phyloP scores from a whole-genome alignment of 768 basidiomycete genomes.

The Hericium rajendrae region DNA sequence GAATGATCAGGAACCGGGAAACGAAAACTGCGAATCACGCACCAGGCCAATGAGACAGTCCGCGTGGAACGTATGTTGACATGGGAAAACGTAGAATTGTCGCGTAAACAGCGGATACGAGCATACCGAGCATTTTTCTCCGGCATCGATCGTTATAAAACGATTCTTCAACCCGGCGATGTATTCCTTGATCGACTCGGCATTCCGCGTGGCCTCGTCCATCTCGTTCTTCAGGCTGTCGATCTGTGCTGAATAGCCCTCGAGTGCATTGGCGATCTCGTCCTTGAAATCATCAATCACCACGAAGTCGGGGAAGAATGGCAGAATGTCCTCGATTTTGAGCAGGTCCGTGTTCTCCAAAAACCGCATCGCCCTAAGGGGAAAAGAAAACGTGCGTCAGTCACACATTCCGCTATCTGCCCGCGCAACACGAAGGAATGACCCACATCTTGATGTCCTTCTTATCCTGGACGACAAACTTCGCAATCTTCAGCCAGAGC shows the following conservation, averaged over 20 bases:
- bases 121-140: conserved; percentile 82
- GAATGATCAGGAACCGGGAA: conserved; percentile 1
- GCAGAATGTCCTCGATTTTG: conserved; percentile 97
- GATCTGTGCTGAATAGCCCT: conserved; percentile 89
- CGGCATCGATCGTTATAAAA: conserved; percentile 84
- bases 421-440: not conserved
- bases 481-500: conserved; percentile 98
- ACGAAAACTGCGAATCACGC: conserved; percentile 22
- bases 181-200: conserved; percentile 90
- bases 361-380: conserved; percentile 85
- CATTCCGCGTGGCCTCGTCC: conserved; percentile 89
- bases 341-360: conserved; percentile 89
- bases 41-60: conserved; percentile 95
- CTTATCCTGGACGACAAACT: conserved; percentile 95
- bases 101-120: conserved; percentile 65
- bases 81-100: conserved; percentile 98
- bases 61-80: conserved; percentile 95
- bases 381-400: not conserved
- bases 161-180: conserved; percentile 78
- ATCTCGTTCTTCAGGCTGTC: conserved; percentile 86
- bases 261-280: conserved; percentile 92
- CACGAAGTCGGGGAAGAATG: conserved; percentile 99
- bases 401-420: not conserved
- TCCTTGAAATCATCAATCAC: conserved; percentile 99
- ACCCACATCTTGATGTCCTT: conserved; percentile 96